These are phyloP conservation scores for Naganishia friedmannii DNA, from an alignment of 768 basidiomycete species.

Conservation along the genomic window DNA sequence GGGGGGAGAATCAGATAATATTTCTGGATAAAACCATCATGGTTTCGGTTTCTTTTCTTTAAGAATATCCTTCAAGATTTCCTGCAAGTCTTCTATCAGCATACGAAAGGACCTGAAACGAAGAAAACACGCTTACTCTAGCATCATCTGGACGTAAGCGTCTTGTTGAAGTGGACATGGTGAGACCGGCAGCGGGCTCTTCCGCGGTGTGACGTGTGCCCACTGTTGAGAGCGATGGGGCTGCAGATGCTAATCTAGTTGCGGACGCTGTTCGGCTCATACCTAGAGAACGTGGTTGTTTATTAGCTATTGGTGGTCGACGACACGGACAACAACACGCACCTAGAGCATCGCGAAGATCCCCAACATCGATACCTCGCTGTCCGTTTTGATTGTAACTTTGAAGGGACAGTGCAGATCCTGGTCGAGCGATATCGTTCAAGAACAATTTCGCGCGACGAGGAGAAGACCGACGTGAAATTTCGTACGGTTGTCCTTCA, in stretches of 20 bases:
- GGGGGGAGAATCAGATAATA: not conserved
- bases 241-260: conserved; percentile 31
- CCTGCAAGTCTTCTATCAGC: conserved; percentile 36
- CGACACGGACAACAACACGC: conserved; percentile 15
- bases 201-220: conserved; percentile 24
- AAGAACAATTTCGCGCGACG: conserved; percentile 11
- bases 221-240: conserved; percentile 33
- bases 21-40: not conserved
- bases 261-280: conserved; percentile 19
- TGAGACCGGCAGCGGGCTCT: conserved; percentile 13
- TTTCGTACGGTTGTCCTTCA: conserved; percentile 16
- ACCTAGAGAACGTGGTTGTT: not conserved
- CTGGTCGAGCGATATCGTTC: not conserved
- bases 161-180: conserved; percentile 22
- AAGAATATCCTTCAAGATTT: conserved; percentile 50
- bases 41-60: conserved; percentile 37
- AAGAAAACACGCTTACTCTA: conserved; percentile 15
- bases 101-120: not conserved
- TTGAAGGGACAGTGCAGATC: conserved; percentile 20
- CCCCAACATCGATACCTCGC: conserved; percentile 78
- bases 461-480: conserved; percentile 13
- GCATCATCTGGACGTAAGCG: conserved; percentile 24
- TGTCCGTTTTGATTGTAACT: conserved; percentile 16
- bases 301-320: not conserved
- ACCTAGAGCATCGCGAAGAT: conserved; percentile 75